Percentiles rank a stretch among this genome's conserved stretches.
phyloP scores from a whole-genome alignment of 345 rosid species.

The Acer yangbiense region DNA sequence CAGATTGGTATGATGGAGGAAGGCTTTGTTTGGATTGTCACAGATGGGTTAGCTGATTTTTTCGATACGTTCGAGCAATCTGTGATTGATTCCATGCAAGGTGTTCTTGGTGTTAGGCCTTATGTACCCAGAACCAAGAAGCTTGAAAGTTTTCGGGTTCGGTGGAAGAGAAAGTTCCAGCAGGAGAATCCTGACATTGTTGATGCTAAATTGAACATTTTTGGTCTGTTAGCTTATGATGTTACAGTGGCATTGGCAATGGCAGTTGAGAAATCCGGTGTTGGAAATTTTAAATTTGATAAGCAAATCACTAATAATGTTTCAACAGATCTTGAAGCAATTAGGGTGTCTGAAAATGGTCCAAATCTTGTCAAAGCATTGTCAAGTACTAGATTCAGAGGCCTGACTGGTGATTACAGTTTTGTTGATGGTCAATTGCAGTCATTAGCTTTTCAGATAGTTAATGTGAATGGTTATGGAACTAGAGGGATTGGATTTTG shows the following conservation, averaged over 20 bases:
- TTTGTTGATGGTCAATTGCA: conserved; percentile 39
- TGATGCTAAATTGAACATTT: conserved; percentile 30
- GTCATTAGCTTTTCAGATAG: conserved; percentile 39
- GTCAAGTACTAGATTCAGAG: conserved; percentile 34
- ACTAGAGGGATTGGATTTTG: conserved; percentile 47
- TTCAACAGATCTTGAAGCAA: conserved; percentile 37
- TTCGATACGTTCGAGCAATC: conserved; percentile 14
- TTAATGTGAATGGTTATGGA: conserved; percentile 39
- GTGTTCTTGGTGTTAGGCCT: conserved; percentile 43
- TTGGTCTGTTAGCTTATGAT: conserved; percentile 57
- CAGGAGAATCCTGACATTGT: conserved; percentile 15
- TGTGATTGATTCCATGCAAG: conserved; percentile 41
- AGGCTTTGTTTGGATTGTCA: conserved; percentile 54
- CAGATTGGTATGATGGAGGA: conserved; percentile 50
- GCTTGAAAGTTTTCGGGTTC: conserved; percentile 24
- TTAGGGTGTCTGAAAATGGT: conserved; percentile 49
- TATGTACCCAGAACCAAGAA: conserved; percentile 28
- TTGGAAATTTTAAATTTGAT: conserved; percentile 20
- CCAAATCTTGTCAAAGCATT: conserved; percentile 35
- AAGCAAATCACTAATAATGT: background rate
- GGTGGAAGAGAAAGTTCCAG: conserved; percentile 39
- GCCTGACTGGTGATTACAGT: conserved; percentile 42
- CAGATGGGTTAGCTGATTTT: conserved; percentile 34
- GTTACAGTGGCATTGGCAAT: conserved; percentile 46
- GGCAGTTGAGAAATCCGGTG: conserved; percentile 50